Evolutionary conservation across 1,284 basidiomycete genomes (phyloP).

Genomic region (Thecaphora thlaspeos): DNA sequence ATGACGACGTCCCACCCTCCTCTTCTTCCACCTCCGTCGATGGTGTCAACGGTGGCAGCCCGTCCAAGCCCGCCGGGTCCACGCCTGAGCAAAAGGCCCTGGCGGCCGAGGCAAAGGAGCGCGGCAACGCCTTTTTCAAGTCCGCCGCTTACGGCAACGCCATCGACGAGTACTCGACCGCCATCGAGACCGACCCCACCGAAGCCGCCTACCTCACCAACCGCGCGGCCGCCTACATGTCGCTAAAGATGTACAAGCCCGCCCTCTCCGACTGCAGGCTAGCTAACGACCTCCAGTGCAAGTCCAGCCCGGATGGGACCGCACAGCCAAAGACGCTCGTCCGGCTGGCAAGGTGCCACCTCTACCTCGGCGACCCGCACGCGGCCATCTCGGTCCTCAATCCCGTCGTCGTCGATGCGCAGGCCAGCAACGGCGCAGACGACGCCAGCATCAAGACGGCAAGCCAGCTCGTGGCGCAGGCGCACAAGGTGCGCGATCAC

Average conservation of each 20-base stretch:
- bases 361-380: constrained; percentile 42
- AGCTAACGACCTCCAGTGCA: constrained; percentile 67
- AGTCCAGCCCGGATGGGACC: constrained; percentile 14
- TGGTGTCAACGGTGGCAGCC: not conserved
- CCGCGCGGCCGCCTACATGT: constrained; percentile 81
- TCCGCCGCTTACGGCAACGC: constrained; percentile 50
- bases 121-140: constrained; percentile 54
- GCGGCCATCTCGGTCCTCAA: constrained; percentile 28
- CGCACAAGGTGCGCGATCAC: constrained; percentile 36
- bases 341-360: constrained; percentile 46
- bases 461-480: constrained; percentile 29
- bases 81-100: constrained; percentile 13
- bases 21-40: not conserved
- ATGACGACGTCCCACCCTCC: not conserved
- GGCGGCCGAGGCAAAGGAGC: constrained; percentile 50
- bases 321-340: constrained; percentile 46
- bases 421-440: constrained; percentile 4
- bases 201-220: constrained; percentile 79
- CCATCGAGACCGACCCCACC: constrained; percentile 64
- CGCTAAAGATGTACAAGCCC: constrained; percentile 70
- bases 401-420: constrained; percentile 10
- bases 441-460: constrained; percentile 32
- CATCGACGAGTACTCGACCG: constrained; percentile 46
- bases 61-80: constrained; percentile 5
- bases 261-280: constrained; percentile 77